Base-by-base conservation (phyloP, 2,329 filamentous ascomycete genomes). In the Grosmannia penicillata region DNA sequence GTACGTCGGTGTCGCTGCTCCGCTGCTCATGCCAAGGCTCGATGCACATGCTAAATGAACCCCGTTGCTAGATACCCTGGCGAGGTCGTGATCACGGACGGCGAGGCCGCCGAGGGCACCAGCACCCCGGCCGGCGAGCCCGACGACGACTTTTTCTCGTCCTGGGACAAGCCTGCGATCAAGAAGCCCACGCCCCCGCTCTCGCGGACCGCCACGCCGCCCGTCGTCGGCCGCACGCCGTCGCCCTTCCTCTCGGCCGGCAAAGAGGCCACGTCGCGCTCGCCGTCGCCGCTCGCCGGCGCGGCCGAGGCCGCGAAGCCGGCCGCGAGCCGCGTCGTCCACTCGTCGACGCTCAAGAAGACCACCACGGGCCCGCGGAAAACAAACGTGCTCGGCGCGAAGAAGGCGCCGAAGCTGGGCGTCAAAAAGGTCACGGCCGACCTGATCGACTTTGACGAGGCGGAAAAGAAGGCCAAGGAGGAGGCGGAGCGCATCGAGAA, bases 141-240 rank as follows among this genome's bases (percentile, higher is more conserved):
- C 18, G 78, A 80, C 17, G 87, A 95, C 53, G 91, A 96, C 57
- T 98, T 98, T 68, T 98, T 98, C 63, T 94, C 89, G 9, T 95
- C 86, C 1, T 98, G 89, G 91, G 91, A 96, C 55, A 95, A 96
- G 65, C 91, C 91, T 18, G 75, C 86, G 5, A 93, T 98, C 62
- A 98, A 96, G 70, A 78, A 86, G 50, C 89, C 89, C 26, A 95
- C 85, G 47, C 93, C 93, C 48, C 89, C 91, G 14, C 73, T 91
- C 31, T 95, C 89, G 27, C 80, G 91, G 53, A 91, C 84, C 31
- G 78, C 76, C 37, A 96, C 91, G 3, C 89, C 89, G 13, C 79
- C 83, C 4, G 74, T 82, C 10, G 70, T 83, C 49, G 80, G 80
- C 51, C 80, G 87, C 49, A 87, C 82, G 10, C 73, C 76, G 5